Evolutionary conservation across 2,329 filamentous ascomycete species (phyloP).

Genomic region (Sporothrix sp.): DNA sequence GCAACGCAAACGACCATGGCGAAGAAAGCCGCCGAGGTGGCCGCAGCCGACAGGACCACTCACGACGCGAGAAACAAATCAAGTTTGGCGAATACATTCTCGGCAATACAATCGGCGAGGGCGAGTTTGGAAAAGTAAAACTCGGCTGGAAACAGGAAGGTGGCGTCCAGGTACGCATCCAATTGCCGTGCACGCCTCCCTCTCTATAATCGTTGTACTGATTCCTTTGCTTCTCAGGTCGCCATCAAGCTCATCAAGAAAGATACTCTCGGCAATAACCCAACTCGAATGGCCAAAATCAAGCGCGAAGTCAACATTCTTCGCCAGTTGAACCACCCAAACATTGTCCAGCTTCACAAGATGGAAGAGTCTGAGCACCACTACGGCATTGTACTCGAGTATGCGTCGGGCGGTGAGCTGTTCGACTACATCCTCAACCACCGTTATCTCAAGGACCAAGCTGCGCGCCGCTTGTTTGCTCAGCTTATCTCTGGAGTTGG

Average conservation of each 20-base stretch:
- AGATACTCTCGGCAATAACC: constrained; percentile 80
- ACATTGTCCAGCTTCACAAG: constrained; percentile 93
- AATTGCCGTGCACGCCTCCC: no score
- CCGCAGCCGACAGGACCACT: constrained; percentile 52
- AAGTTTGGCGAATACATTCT: constrained; percentile 95
- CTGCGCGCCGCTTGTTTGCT: constrained; percentile 83
- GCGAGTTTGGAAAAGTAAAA: constrained; percentile 98
- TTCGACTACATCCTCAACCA: constrained; percentile 98
- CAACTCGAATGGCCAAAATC: constrained; percentile 86
- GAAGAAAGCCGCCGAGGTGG: constrained; percentile 39
- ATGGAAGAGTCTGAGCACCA: constrained; percentile 97
- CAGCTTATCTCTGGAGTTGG: constrained; percentile 94
- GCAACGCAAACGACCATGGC: constrained; percentile 16
- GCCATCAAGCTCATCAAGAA: constrained; percentile 96
- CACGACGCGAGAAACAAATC: constrained; percentile 59
- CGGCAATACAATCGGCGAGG: constrained; percentile 91
- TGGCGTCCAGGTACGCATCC: constrained; percentile 57
- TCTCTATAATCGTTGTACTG: no score
- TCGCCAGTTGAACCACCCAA: constrained; percentile 76
- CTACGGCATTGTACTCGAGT: constrained; percentile 97
- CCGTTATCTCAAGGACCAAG: constrained; percentile 87
- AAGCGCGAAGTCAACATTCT: constrained; percentile 94
- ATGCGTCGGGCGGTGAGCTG: constrained; percentile 91
- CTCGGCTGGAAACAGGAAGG: constrained; percentile 96
- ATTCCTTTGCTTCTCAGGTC: no score